Conservation (phyloP, 768 basidiomycete species). For the Cyathus striatus region DNA sequence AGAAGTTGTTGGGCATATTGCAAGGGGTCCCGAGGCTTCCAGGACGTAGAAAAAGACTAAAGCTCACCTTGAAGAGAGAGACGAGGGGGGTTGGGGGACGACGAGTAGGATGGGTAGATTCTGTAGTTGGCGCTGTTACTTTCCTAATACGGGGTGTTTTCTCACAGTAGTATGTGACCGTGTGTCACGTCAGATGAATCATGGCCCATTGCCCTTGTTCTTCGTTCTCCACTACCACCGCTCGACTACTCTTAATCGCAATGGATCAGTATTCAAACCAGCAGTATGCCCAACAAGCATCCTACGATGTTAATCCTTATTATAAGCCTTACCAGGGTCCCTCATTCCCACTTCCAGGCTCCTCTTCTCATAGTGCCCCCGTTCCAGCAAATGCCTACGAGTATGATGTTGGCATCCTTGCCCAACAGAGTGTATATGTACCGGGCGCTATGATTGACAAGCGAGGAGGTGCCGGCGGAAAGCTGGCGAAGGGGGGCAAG, state of each 20-base stretch:
- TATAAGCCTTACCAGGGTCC: conserved; percentile 78
- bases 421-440: conserved; percentile 89
- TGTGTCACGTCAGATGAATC: background rate
- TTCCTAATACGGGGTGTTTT: no score
- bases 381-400: conserved; percentile 90
- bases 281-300: conserved; percentile 44
- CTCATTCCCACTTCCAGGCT: conserved; percentile 59
- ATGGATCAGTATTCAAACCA: conserved; percentile 42
- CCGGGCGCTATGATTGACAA: conserved; percentile 90
- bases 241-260: conserved; percentile 4
- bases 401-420: conserved; percentile 87
- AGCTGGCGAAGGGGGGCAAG: conserved; percentile 86
- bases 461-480: conserved; percentile 79
- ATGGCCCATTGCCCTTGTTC: background rate
- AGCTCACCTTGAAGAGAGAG: conserved; percentile 38
- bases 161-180: background rate
- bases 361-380: conserved; percentile 68
- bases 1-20: background rate
- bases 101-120: conserved; percentile 16
- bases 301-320: conserved; percentile 71
- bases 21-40: background rate
- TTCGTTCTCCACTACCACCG: background rate
- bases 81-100: conserved; percentile 23
- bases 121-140: no score
- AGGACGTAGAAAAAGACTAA: conserved; percentile 1